These are phyloP conservation scores for Arthromyces matolae DNA, from an alignment of 768 basidiomycete genomes.

Conservation along the genomic window DNA sequence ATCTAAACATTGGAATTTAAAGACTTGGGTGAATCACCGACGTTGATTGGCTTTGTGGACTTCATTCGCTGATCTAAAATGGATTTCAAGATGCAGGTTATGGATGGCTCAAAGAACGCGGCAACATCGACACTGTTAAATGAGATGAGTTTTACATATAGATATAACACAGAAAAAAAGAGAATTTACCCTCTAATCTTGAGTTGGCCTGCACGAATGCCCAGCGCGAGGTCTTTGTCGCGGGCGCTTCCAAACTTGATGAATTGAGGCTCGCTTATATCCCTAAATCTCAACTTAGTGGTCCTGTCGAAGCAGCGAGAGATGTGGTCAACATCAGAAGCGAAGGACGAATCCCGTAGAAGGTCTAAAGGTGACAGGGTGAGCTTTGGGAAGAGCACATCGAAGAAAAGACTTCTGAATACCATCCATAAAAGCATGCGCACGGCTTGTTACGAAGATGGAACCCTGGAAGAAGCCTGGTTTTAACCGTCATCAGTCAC, in stretches of 20 bases:
- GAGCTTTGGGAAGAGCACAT: neutral
- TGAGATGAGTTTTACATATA: neutral
- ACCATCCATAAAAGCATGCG: conserved; percentile 30
- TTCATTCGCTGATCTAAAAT: neutral
- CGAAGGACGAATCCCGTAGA: neutral
- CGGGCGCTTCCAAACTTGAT: neutral
- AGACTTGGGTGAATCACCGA: no score
- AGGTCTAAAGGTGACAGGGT: neutral
- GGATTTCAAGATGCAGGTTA: neutral
- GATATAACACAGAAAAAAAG: neutral
- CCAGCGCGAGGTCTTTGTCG: neutral
- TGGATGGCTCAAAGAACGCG: neutral
- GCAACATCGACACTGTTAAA: neutral
- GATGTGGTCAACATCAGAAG: neutral
- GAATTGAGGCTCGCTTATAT: neutral
- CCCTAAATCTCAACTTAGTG: neutral
- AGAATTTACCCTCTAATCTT: neutral
- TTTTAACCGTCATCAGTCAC: neutral
- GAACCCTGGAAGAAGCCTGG: conserved; percentile 40
- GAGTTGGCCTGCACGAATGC: neutral
- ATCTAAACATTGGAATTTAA: neutral
- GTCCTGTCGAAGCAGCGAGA: neutral
- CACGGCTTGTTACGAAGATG: conserved; percentile 36
- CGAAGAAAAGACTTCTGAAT: neutral
- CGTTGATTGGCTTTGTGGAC: neutral